Base-by-base conservation (phyloP, 129 eudicot genomes). In the Ambrosia artemisiifolia region DNA sequence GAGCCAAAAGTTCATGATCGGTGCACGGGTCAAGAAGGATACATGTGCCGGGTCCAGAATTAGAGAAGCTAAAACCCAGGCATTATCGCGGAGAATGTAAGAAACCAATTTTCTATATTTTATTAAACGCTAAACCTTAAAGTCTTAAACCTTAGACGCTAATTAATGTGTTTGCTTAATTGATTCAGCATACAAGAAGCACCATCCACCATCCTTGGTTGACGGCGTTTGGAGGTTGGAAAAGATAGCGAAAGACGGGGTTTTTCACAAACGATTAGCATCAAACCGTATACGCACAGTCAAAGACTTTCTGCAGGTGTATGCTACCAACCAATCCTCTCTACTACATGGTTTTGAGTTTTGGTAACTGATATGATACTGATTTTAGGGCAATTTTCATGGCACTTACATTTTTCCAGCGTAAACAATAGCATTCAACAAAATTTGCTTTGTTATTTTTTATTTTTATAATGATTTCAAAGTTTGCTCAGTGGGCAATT, bases 1-100 rank as follows among this genome's bases (percentile, higher is more conserved):
- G 66, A 75, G 96, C 75, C 75, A 97, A 65, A 94, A 78, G 71
- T 94, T 94, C 69, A 78, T 87, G 46, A 75, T 94, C 56, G 98
- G 97, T 18, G 87, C 90, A 1, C 84, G 85, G 75, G 81, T 69
- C 68, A 73, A 67, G 33, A 73, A 75, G 33, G 76, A 82, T 24
- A 46, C 38, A 16, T 77, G 76, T 14, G 17, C 10, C 9, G 88
- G 81, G 10, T 70, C 64, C 2, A 82, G 81, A 16, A 75, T 94
- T 14, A 81, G 84, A 70, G 96, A 90, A 80, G 98, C 89, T 6
- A 83, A 54, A 69, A 90, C 93, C 75, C 91, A 82, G 32, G 78
- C 92, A 7, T 88, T 94, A 94, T 18, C 88, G 98, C 17, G 98
- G 98, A 63, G 96, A 90, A 67, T 71, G 98, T 94, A 84, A 81